Base-by-base conservation (phyloP, 306 rosid genomes). In the Glycine tomentella region DNA sequence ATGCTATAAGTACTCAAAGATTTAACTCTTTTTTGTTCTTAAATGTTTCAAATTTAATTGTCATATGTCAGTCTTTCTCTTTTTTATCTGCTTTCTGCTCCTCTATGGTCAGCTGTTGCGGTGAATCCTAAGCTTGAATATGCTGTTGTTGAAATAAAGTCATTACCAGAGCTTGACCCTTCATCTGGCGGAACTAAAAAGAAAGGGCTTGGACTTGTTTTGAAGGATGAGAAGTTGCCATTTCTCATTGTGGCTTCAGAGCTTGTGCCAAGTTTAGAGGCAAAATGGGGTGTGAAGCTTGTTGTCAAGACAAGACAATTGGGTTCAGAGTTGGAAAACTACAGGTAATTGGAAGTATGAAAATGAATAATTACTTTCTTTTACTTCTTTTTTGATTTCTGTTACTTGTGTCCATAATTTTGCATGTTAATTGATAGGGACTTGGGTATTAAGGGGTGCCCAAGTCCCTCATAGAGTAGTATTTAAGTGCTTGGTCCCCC, bases 321-420 rank as follows among this genome's bases (percentile, higher is more conserved):
- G 70, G 99, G 99, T 78, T 95, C 98, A 59, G 92, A 92, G 74
- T 92, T 95, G 80, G 97, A 95, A 88, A 93, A 90, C 79, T 92
- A 87, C 96, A 95, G 99, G 99, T 95, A 56, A 65, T 55, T 81
- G 66, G 71, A 76, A 75, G 49, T 46, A 46, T 55, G 52, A 48
- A 53, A 59, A 78, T 75, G 53, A 76, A 70, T 62, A 73, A 33
- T 82, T 71, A 62, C 45, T 77, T 50, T 59, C 44, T 66, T 64
- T 31, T 56, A 25, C 31, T 25, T 48, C 16, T 55, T 74, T 81
- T 66, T 75, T 72, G 4, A 50, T 76, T 49, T 69, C 72, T 33
- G 44, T 13, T 71, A 66, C 62, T 69, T 80, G 51, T 56, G 63
- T 80, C 59, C 61, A 33, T 75, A 49, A 45, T 40, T 67, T 52